Base-by-base conservation (phyloP, 352 stramenopile genomes). In the Phytophthora colocasiae region DNA sequence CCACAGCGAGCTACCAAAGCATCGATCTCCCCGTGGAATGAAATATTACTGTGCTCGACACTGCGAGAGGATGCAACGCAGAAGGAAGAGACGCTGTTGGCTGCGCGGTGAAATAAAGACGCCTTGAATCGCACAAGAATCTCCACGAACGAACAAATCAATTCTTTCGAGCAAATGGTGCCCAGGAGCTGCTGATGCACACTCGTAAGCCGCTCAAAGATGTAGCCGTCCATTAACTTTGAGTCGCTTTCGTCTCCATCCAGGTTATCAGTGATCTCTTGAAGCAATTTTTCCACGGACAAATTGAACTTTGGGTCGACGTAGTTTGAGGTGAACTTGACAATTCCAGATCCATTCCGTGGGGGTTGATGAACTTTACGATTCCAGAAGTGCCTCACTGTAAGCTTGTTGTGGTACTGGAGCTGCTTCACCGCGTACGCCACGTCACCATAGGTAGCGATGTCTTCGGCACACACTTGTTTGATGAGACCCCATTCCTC, bases 1-100 rank as follows among this genome's bases (percentile, higher is more conserved):
- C 55, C 55, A 44, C 55, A 66, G 17, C 69, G 67, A 26, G 61
- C 48, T 43, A 66, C 38, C 41, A 77, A 50, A 53, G 36, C 48
- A 47, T 70, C 57, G 19, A 77, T 73, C 24, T 73, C 63, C 15
- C 54, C 32, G 14, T 67, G 60, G 27, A 70, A 66, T 0, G 51
- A 73, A 8, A 53, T 34, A 17, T 31, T 73, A 17, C 22, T 63
- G 46, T 61, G 45, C 5, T 71, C 49, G 31, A 58, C 38, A 22
- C 63, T 75, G 24, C 48, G 67, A 27, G 45, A 72, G 43, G 48
- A 62, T 27, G 38, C 56, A 15, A 69, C 27, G 15, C 52, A 66
- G 31, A 64, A 72, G 10, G 55, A 66, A 46, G 56, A 60, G 15
- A 57, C 12, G 40, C 40, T 65, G 39, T 41, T 62, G 15, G 54